Base-by-base conservation (phyloP, 345 rosid species). In the Viola odorata region DNA sequence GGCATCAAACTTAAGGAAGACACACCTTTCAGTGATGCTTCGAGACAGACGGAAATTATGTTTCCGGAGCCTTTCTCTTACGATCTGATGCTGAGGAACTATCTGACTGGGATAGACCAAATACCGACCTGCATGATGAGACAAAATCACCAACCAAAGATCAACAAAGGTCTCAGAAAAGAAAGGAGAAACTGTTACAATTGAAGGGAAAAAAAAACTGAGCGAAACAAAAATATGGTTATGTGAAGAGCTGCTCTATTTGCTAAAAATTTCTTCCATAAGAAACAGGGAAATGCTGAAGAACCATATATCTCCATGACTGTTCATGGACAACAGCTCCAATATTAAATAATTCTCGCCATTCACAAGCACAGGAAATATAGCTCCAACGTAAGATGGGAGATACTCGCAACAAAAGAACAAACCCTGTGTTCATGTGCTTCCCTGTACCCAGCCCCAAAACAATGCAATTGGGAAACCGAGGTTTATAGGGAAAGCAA, bases 21-120 rank as follows among this genome's bases (percentile, higher is more conserved):
- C 40, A n/a, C 17, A 64, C 67, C 67, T 32, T 12, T 23, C 9
- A 9, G 45, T 4, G 6, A 58, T 41, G 58, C 12, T 51, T 51
- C 37, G 12, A 5, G 37, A 67, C n/a, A 14, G 40, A 61, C 2
- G 32, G 15, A 37, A 8, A 58, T 73, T 54, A 88, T 45, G 81
- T 32, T 32, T 84, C 89, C n/a, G 85, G 80, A 52, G 88, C 64
- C 77, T 88, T 85, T 77, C 96, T 80, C 83, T 89, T 91, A 55
- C 66, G 77, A 70, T 80, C 74, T 38, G 85, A 62, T 54, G 75
- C 62, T 8, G 83, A 59, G 55, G 89, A 76, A 38, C 65, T 75
- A 52, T 83, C 87, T 45, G 78, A 69, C 76, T 91, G 92, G 32
- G 86, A 75, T 73, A 84, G 91, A 64, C 96, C 96, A 79, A 89